phyloP scores from a whole-genome alignment of 2,329 filamentous ascomycete genomes.

The Helotiales sp. region DNA sequence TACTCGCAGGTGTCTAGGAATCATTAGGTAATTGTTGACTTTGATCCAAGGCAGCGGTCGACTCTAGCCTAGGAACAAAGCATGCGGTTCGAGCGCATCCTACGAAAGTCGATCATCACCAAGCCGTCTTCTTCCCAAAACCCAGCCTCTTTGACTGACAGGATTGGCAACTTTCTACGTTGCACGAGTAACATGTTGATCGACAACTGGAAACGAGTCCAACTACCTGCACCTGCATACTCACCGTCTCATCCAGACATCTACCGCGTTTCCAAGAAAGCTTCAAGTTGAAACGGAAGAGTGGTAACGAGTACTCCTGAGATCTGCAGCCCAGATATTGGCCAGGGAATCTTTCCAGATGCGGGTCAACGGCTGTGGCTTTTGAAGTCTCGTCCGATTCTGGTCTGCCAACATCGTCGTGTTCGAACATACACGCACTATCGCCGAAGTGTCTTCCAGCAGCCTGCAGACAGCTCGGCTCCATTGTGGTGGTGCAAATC shows the following conservation, averaged over 20 bases:
- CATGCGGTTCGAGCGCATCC: background rate
- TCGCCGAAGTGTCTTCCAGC: background rate
- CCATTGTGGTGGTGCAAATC: no score
- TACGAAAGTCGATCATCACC: background rate
- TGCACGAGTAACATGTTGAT: slow-evolving; percentile 1
- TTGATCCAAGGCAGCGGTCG: background rate
- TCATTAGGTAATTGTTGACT: background rate
- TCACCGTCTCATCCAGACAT: slow-evolving; percentile 22
- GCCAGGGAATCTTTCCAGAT: slow-evolving; percentile 6
- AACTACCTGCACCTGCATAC: slow-evolving; percentile 10
- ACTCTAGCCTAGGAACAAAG: background rate
- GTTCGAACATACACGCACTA: background rate
- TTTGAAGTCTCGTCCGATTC: slow-evolving; percentile 10
- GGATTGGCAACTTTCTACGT: slow-evolving; percentile 6
- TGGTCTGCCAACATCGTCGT: background rate
- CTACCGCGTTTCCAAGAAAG: background rate
- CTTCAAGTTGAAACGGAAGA: background rate
- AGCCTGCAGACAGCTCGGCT: no score
- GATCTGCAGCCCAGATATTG: slow-evolving; percentile 12
- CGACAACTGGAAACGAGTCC: background rate
- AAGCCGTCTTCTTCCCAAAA: background rate
- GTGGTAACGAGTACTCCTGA: background rate
- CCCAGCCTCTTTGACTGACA: background rate
- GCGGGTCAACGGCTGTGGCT: slow-evolving; percentile 21
- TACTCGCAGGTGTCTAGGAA: background rate